phyloP scores from a whole-genome alignment of 352 stramenopile genomes.

The Halophytophthora polymorphica region DNA sequence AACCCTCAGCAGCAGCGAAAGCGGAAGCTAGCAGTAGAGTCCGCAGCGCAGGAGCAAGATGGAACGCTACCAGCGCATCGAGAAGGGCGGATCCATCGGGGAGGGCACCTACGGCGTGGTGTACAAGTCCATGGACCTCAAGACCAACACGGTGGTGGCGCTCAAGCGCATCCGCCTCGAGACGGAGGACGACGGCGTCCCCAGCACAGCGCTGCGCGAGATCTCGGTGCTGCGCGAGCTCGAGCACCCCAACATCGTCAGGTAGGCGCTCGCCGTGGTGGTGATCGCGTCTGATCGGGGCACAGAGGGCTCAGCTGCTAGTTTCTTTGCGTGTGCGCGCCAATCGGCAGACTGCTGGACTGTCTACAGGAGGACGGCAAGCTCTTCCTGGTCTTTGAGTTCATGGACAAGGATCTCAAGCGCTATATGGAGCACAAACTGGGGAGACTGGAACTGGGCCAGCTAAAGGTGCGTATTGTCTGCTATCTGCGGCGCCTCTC shows the following conservation, averaged over 20 bases:
- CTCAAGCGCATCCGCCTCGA: constrained; percentile 98
- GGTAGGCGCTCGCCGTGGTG: constrained; percentile 30
- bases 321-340: not conserved
- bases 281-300: no score
- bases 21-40: no score
- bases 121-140: constrained; percentile 94
- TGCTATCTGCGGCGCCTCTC: not conserved
- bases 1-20: not conserved
- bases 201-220: constrained; percentile 96
- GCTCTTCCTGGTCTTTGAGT: constrained; percentile 99
- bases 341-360: constrained; percentile 78
- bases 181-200: constrained; percentile 99
- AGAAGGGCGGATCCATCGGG: constrained; percentile 91
- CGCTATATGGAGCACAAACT: constrained; percentile 91
- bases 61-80: constrained; percentile 91
- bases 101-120: constrained; percentile 97
- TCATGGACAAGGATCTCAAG: constrained; percentile 98
- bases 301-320: not conserved
- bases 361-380: constrained; percentile 94
- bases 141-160: constrained; percentile 90
- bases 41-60: constrained; percentile 26
- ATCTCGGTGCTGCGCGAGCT: constrained; percentile 98
- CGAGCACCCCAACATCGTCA: constrained; percentile 98
- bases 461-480: constrained; percentile 49
- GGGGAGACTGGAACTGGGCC: constrained; percentile 46